A percentile compares a stretch with the other conserved stretches of the same genome.
Conservation (phyloP, 2,329 filamentous ascomycete species). For the Ceratocystis alfenasii region DNA sequence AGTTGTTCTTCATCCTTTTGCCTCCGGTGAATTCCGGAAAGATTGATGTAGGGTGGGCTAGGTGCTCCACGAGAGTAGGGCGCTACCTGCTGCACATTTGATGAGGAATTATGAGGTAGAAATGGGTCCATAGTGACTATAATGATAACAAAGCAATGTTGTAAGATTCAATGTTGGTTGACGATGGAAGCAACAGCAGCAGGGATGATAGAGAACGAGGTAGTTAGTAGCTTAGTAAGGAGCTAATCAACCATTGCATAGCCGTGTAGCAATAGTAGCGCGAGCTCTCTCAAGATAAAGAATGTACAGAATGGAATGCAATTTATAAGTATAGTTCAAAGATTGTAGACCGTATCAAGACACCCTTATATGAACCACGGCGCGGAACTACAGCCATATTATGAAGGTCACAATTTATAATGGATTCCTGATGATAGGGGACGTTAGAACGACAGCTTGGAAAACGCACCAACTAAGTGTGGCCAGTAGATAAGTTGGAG, state of each 20-base stretch:
- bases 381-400: not conserved
- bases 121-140: conserved; percentile 15
- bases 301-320: not conserved
- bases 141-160: not conserved
- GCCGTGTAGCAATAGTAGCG: not conserved
- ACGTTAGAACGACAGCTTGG: too few species aligned
- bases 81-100: conserved; percentile 24
- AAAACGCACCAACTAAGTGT: too few species aligned
- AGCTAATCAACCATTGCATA: not conserved
- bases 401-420: too few species aligned
- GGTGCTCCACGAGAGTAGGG: conserved; percentile 33
- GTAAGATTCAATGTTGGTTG: not conserved
- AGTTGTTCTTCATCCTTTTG: too few species aligned
- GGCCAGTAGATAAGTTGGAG: too few species aligned
- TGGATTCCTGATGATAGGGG: too few species aligned
- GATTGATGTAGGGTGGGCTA: conserved; percentile 33
- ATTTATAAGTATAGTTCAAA: not conserved
- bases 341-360: not conserved
- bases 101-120: not conserved
- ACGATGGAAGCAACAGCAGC: not conserved
- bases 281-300: not conserved
- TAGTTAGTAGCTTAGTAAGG: not conserved
- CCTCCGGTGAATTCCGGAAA: not conserved
- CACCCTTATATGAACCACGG: not conserved
- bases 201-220: not conserved